phyloP scores from a whole-genome alignment of 768 basidiomycete genomes.

The Mycena haematopus region DNA sequence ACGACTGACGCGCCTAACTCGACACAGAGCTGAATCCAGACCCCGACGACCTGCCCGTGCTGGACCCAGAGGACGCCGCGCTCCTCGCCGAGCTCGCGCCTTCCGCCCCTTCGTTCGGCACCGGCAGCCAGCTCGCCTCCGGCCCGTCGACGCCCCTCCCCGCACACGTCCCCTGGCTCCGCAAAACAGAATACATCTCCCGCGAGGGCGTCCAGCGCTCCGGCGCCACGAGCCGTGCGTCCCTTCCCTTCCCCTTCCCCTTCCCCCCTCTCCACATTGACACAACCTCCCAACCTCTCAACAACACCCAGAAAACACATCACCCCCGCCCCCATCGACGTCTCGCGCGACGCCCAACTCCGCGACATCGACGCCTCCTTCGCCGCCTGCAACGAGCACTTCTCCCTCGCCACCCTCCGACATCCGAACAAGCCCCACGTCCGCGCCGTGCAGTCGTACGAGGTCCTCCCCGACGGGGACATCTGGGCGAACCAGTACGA shows the following conservation, averaged over 20 bases:
- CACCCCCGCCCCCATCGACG: conserved; percentile 60
- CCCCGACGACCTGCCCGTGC: conserved; percentile 56
- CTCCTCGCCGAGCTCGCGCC: conserved; percentile 73
- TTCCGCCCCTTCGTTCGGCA: conserved; percentile 50
- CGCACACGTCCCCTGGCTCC: conserved; percentile 85
- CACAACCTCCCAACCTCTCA: no score
- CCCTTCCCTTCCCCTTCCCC: conserved; percentile 8
- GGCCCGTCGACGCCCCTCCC: conserved; percentile 53
- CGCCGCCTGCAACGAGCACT: conserved; percentile 61
- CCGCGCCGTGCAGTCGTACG: conserved; percentile 80
- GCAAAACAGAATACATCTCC: conserved; percentile 90
- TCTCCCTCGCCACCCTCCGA: conserved; percentile 61
- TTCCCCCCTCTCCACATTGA: no score
- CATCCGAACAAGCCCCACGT: conserved; percentile 84
- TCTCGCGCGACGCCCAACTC: conserved; percentile 77
- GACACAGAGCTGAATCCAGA: conserved; percentile 68
- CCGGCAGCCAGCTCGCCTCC: conserved; percentile 46
- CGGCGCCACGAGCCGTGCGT: conserved; percentile 63
- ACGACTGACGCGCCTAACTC: not conserved
- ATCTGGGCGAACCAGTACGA: conserved; percentile 93
- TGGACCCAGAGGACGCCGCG: conserved; percentile 80
- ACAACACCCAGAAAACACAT: conserved; percentile 52
- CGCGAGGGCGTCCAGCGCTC: conserved; percentile 56
- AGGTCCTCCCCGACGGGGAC: conserved; percentile 82
- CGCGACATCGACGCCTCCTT: conserved; percentile 84